Conservation (phyloP, 148 eudicot genomes). For the Silene uniflora region DNA sequence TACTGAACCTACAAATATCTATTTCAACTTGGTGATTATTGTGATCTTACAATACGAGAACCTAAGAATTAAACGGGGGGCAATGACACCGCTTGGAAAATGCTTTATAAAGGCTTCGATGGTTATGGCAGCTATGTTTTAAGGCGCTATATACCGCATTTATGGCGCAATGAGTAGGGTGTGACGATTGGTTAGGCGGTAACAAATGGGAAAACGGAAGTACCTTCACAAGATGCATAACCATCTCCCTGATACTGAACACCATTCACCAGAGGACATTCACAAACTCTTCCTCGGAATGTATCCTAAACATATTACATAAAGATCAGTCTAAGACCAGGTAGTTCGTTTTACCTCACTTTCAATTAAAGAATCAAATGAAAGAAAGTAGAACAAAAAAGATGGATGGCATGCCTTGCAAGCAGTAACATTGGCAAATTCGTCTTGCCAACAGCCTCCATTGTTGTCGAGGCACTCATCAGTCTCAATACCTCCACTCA, state of each 20-base stretch:
- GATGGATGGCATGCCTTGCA: slow-evolving; percentile 49
- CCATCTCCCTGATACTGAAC: slow-evolving; percentile 91
- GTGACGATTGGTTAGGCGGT: too few species aligned
- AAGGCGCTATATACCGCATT: too few species aligned
- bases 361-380: neutral
- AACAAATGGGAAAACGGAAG: neutral
- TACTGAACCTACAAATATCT: too few species aligned
- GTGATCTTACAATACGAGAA: too few species aligned
- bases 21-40: too few species aligned
- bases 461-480: slow-evolving; percentile 79
- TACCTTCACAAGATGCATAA: slow-evolving; percentile 77
- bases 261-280: slow-evolving; percentile 75
- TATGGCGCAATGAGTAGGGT: too few species aligned
- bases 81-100: too few species aligned
- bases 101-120: neutral
- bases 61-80: too few species aligned
- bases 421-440: slow-evolving; percentile 51
- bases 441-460: slow-evolving; percentile 92
- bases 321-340: neutral
- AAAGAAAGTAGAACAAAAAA: neutral
- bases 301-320: slow-evolving; percentile 53
- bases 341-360: neutral
- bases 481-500: slow-evolving; percentile 80
- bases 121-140: neutral
- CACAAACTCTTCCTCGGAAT: slow-evolving; percentile 83